A percentile compares a stretch with the other conserved stretches of the same genome.
Evolutionary conservation across 1,139 yeast genomes (phyloP).

Genomic region (Yamadazyma trypodendri): DNA sequence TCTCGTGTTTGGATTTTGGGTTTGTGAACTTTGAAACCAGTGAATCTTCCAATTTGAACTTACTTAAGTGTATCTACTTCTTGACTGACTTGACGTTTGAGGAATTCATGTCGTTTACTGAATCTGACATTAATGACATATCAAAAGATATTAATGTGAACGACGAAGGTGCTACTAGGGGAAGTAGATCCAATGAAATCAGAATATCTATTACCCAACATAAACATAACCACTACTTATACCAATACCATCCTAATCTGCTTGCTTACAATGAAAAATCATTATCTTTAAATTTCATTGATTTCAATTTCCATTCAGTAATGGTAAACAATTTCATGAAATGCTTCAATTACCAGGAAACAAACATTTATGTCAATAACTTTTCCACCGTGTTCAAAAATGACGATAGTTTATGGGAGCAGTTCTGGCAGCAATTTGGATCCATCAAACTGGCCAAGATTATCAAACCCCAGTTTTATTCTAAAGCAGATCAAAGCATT

Average conservation of each 20-base stretch:
- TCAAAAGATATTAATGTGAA: conserved; percentile 10
- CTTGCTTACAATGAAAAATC: conserved; percentile 8
- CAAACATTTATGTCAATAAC: conserved; percentile 58
- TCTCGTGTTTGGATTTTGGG: conserved; percentile 27
- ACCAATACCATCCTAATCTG: conserved; percentile 17
- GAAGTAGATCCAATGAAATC: conserved; percentile 22
- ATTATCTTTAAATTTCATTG: conserved; percentile 7
- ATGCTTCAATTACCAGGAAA: conserved; percentile 48
- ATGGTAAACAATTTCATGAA: conserved; percentile 10
- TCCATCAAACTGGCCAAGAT: conserved; percentile 44
- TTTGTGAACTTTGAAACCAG: conserved; percentile 27
- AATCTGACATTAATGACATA: conserved; percentile 16
- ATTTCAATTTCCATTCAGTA: conserved; percentile 9
- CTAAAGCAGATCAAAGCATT: conserved; percentile 16
- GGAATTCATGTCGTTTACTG: conserved; percentile 22
- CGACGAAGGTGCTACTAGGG: conserved; percentile 23
- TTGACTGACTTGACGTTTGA: conserved; percentile 27
- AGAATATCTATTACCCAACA: conserved; percentile 38
- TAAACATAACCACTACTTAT: conserved; percentile 37
- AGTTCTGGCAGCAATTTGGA: conserved; percentile 45
- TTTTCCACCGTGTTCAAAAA: conserved; percentile 44
- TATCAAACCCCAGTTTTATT: conserved; percentile 42
- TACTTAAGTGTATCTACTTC: conserved; percentile 32
- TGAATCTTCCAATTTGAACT: conserved; percentile 19
- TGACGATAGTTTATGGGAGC: conserved; percentile 38